Evolutionary conservation across 139 green algal species (phyloP), one percentile per base, ranked within the genome.

Genomic region (Pleodorina starrii): DNA sequence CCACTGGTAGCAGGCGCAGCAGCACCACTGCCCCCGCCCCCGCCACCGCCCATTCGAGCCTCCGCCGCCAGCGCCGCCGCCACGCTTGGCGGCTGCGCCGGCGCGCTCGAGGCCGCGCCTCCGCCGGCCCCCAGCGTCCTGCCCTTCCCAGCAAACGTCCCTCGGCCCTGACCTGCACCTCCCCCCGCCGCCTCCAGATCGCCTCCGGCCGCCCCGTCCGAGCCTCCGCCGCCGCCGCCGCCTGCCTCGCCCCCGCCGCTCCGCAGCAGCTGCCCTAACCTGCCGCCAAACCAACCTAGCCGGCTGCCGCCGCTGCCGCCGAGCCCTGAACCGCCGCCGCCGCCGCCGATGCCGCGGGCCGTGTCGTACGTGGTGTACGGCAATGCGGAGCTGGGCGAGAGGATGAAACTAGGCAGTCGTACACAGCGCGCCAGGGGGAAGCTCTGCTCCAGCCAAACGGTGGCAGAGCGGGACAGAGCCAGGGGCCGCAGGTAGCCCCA

Each of bases 401-500:
- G 69, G 16, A 79, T 68, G 46, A 79, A 88, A 29, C 42, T 79
- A 46, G 66, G 68, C 36, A 43, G 21, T 51, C 54, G 66, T 11
- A 88, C n/a, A 46, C 21, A 80, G 17, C 21, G 7, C 1, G 7
- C 5, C 19, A 88, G 16, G 3, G 5, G 36, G 3, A 44, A 21
- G 36, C 38, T 71, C 4, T 35, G 16, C 69, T 95, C 93, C 1
- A 92, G 27, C 17, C 63, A 82, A 4, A 75, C 42, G 54, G 92
- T 69, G 11, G 80, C 60, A 12, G 79, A n/a, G 14, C 66, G 71
- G 35, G 87, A 90, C 46, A 89, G 91, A 63, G 89, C 66, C 40
- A 94, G 75, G 77, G 82, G 90, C 36, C 77, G 75, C 72, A 95
- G 89, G 25, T 46, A 68, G 25, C 84, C 88, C 81, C 69, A 88